Percentiles rank a stretch among this genome's conserved stretches.
phyloP scores from a whole-genome alignment of 2,329 filamentous ascomycete genomes.

The Dactylellina sp. region DNA sequence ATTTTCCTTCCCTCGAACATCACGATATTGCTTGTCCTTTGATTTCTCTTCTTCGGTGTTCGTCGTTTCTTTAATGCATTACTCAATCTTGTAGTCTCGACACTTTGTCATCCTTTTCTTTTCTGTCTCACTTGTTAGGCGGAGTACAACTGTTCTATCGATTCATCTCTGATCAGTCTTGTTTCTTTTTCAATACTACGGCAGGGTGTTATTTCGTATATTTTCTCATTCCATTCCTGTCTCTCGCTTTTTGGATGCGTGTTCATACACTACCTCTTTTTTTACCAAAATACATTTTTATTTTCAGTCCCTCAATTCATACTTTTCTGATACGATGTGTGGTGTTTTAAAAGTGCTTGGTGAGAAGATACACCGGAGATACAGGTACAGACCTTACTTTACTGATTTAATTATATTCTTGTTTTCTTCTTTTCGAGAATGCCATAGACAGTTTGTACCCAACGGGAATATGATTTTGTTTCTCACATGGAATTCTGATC shows the following conservation, averaged over 20 bases:
- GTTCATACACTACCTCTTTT: conserved; percentile 37
- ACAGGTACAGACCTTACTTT: not conserved
- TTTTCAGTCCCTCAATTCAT: not conserved
- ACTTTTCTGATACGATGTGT: not conserved
- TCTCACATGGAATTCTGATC: not conserved
- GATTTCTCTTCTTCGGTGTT: conserved; percentile 54
- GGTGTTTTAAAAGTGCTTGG: not conserved
- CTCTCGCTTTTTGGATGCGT: conserved; percentile 45
- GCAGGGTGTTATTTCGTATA: conserved; percentile 48
- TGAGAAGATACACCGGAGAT: not conserved
- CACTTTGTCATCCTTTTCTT: conserved; percentile 4
- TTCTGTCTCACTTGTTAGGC: conserved; percentile 22
- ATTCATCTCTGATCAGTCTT: conserved; percentile 26
- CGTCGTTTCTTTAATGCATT: conserved; percentile 33
- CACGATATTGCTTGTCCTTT: conserved; percentile 58
- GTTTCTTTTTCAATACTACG: conserved; percentile 40
- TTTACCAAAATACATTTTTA: conserved; percentile 28
- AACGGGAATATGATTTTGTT: not conserved
- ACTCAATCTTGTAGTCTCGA: conserved; percentile 51
- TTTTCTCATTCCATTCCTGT: conserved; percentile 28
- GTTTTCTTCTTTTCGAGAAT: not conserved
- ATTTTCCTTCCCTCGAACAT: conserved; percentile 54
- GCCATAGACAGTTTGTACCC: not conserved
- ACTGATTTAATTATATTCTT: too few relatives aligned
- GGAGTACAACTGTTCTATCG: conserved; percentile 46